Evolutionary conservation across 495 filamentous ascomycete species (phyloP), one percentile per base, ranked within the genome.

Genomic region (Paragyromitra xinjiangensis): DNA sequence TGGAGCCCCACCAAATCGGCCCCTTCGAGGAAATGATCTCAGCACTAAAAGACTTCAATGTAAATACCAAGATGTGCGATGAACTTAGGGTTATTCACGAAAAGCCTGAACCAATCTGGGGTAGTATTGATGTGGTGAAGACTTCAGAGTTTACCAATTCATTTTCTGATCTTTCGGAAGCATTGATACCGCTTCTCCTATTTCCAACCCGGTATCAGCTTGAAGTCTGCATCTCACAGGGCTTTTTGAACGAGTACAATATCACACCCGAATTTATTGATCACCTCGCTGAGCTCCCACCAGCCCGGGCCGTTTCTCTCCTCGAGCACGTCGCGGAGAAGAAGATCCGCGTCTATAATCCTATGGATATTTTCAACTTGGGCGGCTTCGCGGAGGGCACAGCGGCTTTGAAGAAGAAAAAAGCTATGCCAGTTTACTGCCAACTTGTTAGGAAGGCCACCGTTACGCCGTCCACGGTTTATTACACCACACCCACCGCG

Each of bases 151-250:
- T 70, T 77, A 11, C 80, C 81, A 11, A 53, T 77, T 40, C 70
- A 76, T 73, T 59, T 59, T 81, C 37, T 59, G 72, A 40, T 81
- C 24, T 84, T 66, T 72, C 85, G 73, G 65, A 86, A 80, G 73
- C 83, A 63, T 72, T 80, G 12, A 74, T 82, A 58, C 67, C 86
- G 1, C 73, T 84, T 26, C 85, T 99, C 3, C 85, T 89, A 0
- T 98, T 94, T 61, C 82, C 89, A 0, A 89, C 95, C 1, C 89
- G 93, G 8, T 98, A 98, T 80, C 95, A 97, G 83, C 88, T 99
- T 0, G 94, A 98, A 83, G 94, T 93, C 0, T 98, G 95, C 81
- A 87, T 98, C 8, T 97, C 94, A 0, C 87, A 92, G 24, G 89
- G 90, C 0, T 85, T 88, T n/a, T 84, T 99, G n/a, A 91, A 90